A percentile compares a stretch with the other conserved stretches of the same genome.
These are phyloP conservation scores for Malus hybrid DNA, from an alignment of 331 rosid genomes.

Conservation along the genomic window DNA sequence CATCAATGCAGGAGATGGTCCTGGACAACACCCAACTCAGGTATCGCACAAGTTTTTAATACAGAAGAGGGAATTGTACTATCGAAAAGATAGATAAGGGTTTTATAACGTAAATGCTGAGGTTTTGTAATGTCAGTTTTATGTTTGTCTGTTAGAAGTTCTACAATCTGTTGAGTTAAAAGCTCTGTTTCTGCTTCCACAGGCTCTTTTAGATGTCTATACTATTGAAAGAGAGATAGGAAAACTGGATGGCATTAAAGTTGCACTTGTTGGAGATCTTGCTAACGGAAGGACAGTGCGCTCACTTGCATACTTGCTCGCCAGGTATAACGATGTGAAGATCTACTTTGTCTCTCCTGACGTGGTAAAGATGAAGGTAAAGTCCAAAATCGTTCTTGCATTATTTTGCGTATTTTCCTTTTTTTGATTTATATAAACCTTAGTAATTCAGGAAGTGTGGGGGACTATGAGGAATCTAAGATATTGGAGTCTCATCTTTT, in stretches of 20 bases:
- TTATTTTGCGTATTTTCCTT: not conserved
- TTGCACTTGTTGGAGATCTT: conserved; percentile 89
- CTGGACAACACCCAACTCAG: conserved; percentile 95
- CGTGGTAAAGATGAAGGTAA: conserved; percentile 85
- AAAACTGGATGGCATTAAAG: conserved; percentile 66
- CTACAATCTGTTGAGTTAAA: not conserved
- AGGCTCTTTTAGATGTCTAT: conserved; percentile 86
- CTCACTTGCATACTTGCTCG: conserved; percentile 79
- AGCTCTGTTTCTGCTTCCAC: conserved; percentile 9
- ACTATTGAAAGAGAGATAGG: conserved; percentile 78
- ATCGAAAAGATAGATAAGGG: not conserved
- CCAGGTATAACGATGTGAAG: conserved; percentile 67
- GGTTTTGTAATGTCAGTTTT: not conserved
- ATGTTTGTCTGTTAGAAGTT: not conserved
- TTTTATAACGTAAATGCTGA: too few species aligned
- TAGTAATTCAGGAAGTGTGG: not conserved
- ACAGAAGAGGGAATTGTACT: not conserved
- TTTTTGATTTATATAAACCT: not conserved
- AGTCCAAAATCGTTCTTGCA: not conserved
- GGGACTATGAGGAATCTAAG: not conserved
- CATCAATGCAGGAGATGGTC: conserved; percentile 95
- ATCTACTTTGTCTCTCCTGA: conserved; percentile 75
- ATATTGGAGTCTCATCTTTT: not conserved
- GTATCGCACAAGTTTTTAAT: conserved; percentile 21
- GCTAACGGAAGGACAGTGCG: conserved; percentile 90